These are phyloP conservation scores for Talaromyces ruber DNA, from an alignment of 495 filamentous ascomycete species.

Conservation along the genomic window DNA sequence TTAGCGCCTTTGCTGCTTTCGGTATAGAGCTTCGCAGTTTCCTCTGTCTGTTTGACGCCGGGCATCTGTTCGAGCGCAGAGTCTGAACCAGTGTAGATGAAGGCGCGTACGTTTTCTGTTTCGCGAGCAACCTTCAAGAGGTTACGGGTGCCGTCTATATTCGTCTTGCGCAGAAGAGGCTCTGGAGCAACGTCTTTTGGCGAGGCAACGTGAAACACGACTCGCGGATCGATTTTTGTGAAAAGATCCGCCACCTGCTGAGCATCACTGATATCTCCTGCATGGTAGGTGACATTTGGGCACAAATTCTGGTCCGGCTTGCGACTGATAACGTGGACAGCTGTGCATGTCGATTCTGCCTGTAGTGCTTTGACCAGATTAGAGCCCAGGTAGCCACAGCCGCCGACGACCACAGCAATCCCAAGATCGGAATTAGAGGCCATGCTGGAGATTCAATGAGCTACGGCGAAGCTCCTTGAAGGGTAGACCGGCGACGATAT, in stretches of 20 bases:
- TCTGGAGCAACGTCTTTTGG: constrained; percentile 6
- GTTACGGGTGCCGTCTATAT: constrained; percentile 12
- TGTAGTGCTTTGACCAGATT: constrained; percentile 56
- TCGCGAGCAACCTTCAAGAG: constrained; percentile 12
- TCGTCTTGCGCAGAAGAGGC: constrained; percentile 5
- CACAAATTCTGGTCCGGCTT: constrained; percentile 7
- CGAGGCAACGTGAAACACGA: constrained; percentile 19
- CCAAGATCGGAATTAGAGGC: constrained; percentile 2
- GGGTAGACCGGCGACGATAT: not conserved
- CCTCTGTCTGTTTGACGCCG: constrained; percentile 12
- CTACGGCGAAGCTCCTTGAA: not conserved
- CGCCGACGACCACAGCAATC: constrained; percentile 55
- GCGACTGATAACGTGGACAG: constrained; percentile 14
- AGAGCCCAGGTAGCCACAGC: constrained; percentile 63
- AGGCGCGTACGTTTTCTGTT: constrained; percentile 8
- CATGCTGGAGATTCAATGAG: constrained; percentile 4
- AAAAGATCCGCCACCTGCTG: constrained; percentile 9
- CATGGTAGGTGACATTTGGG: constrained; percentile 10
- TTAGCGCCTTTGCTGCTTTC: constrained; percentile 4
- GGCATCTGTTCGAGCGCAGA: constrained; percentile 9
- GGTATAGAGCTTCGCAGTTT: constrained; percentile 11
- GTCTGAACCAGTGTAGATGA: constrained; percentile 19
- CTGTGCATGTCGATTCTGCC: constrained; percentile 18
- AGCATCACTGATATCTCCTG: constrained; percentile 12
- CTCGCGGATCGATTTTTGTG: constrained; percentile 11